Evolutionary conservation across 2,329 filamentous ascomycete genomes (phyloP).

Genomic region (Cladosporium velox): DNA sequence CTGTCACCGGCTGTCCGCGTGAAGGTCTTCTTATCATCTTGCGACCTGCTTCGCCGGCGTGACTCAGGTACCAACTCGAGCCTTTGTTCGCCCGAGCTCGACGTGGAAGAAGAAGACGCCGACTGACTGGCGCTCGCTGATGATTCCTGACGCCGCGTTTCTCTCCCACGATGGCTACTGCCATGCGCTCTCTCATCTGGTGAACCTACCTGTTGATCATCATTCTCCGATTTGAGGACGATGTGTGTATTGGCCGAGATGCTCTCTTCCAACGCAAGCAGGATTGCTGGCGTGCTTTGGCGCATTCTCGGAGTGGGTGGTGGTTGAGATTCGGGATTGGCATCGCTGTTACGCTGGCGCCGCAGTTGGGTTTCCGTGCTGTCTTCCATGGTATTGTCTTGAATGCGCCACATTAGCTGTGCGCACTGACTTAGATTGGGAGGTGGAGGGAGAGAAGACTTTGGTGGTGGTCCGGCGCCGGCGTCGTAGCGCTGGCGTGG

Average conservation of each 20-base stretch:
- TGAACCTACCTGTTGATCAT: neutral
- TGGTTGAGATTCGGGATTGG: neutral
- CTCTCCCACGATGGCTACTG: neutral
- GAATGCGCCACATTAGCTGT: constrained; percentile 4
- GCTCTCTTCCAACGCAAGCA: neutral
- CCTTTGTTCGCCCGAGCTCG: neutral
- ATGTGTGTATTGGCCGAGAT: neutral
- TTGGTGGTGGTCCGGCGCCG: neutral
- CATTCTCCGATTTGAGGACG: neutral
- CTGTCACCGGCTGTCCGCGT: neutral
- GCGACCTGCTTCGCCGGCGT: neutral
- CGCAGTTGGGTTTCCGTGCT: neutral
- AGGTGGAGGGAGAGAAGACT: neutral
- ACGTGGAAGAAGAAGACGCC: neutral
- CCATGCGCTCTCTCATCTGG: neutral
- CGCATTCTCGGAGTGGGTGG: constrained; percentile 1
- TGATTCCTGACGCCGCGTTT: neutral
- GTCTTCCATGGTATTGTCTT: neutral
- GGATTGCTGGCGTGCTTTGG: neutral
- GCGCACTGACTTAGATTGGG: neutral
- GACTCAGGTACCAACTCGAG: neutral
- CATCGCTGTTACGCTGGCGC: constrained; percentile 1
- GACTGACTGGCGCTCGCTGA: neutral
- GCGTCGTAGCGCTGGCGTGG: neutral
- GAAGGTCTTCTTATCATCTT: neutral